Conservation (phyloP, 129 eudicot genomes). For the Centrapalus pauciflorus region DNA sequence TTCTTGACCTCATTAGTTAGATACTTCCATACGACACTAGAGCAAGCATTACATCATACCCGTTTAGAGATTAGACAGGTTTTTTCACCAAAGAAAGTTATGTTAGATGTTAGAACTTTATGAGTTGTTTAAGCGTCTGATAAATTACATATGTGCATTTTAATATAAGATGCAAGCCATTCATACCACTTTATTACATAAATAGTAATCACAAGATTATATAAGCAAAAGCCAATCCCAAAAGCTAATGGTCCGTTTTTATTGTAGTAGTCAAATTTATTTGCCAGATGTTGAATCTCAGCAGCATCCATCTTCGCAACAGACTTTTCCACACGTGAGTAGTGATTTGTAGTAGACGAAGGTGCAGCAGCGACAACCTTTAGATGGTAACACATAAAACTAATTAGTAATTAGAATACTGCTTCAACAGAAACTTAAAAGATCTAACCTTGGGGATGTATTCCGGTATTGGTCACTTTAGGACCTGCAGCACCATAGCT, state of each 20-base stretch:
- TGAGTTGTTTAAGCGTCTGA: not conserved
- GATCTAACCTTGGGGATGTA: not conserved
- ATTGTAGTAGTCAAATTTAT: not conserved
- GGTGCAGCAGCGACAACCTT: not conserved
- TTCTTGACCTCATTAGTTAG: slow-evolving; percentile 21
- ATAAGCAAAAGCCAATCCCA: not conserved
- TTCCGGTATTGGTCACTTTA: not conserved
- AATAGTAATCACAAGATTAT: slow-evolving; percentile 2
- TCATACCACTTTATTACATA: not conserved
- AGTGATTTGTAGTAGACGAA: not conserved
- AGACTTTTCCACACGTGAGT: not conserved
- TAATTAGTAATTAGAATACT: too few relatives aligned
- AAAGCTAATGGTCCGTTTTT: not conserved
- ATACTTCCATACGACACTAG: not conserved
- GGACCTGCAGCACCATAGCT: not conserved
- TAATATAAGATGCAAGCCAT: slow-evolving; percentile 23
- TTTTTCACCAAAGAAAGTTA: slow-evolving; percentile 15
- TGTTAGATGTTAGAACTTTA: slow-evolving; percentile 16
- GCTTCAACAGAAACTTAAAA: not conserved
- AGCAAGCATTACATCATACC: not conserved
- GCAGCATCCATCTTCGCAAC: slow-evolving; percentile 19
- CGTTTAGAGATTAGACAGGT: not conserved
- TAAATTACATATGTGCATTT: slow-evolving; percentile 9
- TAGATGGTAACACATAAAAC: not conserved
- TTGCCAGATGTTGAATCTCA: not conserved